Base-by-base conservation (phyloP, 805 yeast species). In the Komagataella pseudopastoris region DNA sequence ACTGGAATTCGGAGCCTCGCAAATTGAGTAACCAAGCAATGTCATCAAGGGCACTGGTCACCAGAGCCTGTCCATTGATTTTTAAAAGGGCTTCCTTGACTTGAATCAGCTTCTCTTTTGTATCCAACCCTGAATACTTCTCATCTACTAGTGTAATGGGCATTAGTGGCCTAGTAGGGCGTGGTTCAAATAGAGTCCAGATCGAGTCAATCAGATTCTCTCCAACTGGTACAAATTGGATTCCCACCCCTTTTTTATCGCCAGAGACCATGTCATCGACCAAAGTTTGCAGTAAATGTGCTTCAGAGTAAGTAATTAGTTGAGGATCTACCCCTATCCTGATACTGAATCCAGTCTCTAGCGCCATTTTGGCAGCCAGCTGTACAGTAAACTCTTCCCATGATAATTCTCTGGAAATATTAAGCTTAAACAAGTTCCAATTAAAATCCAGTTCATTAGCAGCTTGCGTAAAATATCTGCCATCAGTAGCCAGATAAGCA, bases 1-100 rank as follows among this genome's bases (percentile, higher is more conserved):
- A 91, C 4, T 82, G 83, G 53, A 91, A 83, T 63, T 91, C 98
- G 20, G 59, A 55, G 14, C 81, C 82, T 53, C 83, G 64, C 52
- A 77, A 62, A 55, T 77, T 77, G 53, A 76, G 61, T 24, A 74
- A 58, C 80, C 80, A 76, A 4, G 80, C 80, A 52, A 76, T 65
- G 55, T 76, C 78, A 58, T 76, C 81, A 53, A 76, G 63, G 49
- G 61, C 61, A 14, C 61, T 62, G 6, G 76, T 63, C 8, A 77
- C 69, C 51, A 68, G 45, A 1, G 63, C 57, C 6, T 56, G 50
- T 12, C 59, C 56, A 7, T 55, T 47, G 30, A 61, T 68, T 65
- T 64, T 52, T 51, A 60, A 59, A 59, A 80, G 64, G 8, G 61
- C 56, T 0, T 61, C 53, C 48, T 71, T 54, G 30, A 83, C 67